Evolutionary conservation across 2,329 filamentous ascomycete genomes (phyloP).

Genomic region (Alternaria angustiovoidea): DNA sequence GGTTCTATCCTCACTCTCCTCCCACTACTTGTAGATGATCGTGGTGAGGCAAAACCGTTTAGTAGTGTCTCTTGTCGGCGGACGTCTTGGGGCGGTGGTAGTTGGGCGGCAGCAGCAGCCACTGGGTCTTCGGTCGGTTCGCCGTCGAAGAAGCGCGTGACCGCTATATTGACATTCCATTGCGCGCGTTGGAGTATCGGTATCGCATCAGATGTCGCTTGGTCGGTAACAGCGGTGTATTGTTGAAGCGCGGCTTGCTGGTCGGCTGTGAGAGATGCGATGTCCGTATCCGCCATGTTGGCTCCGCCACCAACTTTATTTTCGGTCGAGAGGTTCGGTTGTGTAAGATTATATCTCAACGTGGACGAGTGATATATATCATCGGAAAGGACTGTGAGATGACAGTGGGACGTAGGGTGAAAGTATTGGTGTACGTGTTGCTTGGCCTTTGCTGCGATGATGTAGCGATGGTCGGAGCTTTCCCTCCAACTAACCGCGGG

Average conservation of each 20-base stretch:
- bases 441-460: constrained; percentile 27
- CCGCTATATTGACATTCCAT: constrained; percentile 98
- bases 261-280: constrained; percentile 74
- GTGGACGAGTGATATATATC: background rate
- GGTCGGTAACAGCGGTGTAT: constrained; percentile 86
- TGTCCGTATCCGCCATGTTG: constrained; percentile 59
- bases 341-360: background rate
- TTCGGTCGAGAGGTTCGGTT: background rate
- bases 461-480: constrained; percentile 26
- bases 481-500: constrained; percentile 9
- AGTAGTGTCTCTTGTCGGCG: constrained; percentile 77
- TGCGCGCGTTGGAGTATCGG: constrained; percentile 83
- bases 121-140: constrained; percentile 80
- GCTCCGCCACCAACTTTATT: background rate
- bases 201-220: constrained; percentile 78
- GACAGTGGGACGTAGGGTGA: constrained; percentile 4
- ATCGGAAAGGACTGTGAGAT: constrained; percentile 30
- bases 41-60: constrained; percentile 54
- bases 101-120: constrained; percentile 71
- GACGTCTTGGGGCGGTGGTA: constrained; percentile 69
- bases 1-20: constrained; percentile 61
- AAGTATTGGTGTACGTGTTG: constrained; percentile 19
- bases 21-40: constrained; percentile 43
- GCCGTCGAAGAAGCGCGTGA: constrained; percentile 97
- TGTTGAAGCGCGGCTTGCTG: constrained; percentile 89